Evolutionary conservation across 129 eudicot species (phyloP), one percentile per base, ranked within the genome.

Genomic region (Arctium lappa): DNA sequence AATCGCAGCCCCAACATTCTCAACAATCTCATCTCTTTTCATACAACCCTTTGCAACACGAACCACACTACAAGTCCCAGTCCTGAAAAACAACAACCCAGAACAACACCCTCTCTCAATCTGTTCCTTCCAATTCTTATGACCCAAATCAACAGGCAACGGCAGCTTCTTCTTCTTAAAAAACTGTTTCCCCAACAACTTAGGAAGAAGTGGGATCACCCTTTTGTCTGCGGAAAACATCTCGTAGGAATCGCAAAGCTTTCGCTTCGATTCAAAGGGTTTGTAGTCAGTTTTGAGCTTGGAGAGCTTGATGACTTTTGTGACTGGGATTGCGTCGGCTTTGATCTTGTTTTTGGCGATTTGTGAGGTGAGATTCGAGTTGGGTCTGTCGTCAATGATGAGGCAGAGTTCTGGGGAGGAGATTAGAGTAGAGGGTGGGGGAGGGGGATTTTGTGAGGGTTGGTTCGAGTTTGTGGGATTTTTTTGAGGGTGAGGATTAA

Each of bases 131-230:
- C 96, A 87, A 37, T 86, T 89, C 88, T 86, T 93, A 74, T 90
- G 89, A 16, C 74, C 70, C 88, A 93, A 82, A 75, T 93, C 93
- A 42, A 91, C 89, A 18, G 88, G 81, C 77, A 95, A 85, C 29
- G 98, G 99, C 60, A 95, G 30, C 90, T 93, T 95, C 94, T 89
- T 93, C 53, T 91, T 90, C 89, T 62, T 95, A 16, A 89, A 89
- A 69, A 95, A 95, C 37, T 76, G 68, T 72, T 89, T 93, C 9
- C 98, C 98, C 34, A 91, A 31, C 69, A 89, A 30, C 84, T 88
- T 93, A 16, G 97, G 97, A 42, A 95, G 79, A 69, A 93, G 63
- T 95, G 27, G 27, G 27, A 22, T 22, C 27, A 22, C 27, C 27
- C 27, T 22, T 22, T 22, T 22, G 27, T 22, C 99, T 36, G 92